phyloP scores from a whole-genome alignment of 768 basidiomycete genomes.

The Serpula lacrymans region DNA sequence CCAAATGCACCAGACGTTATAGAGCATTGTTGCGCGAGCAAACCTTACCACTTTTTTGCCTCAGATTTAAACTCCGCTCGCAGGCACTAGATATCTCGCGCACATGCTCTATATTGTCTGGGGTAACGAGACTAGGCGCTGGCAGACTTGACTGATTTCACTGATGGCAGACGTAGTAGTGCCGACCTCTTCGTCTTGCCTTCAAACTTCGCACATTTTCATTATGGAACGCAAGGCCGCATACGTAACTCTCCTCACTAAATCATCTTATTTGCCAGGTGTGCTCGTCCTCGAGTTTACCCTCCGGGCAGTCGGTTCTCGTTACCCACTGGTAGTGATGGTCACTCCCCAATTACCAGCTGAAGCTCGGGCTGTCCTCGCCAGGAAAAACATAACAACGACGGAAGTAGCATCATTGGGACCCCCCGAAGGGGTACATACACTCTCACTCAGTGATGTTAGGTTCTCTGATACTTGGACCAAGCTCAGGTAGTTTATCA shows the following conservation, averaged over 20 bases:
- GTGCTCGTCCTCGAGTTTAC: constrained; percentile 52
- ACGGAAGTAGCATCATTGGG: constrained; percentile 57
- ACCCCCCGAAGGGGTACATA: constrained; percentile 42
- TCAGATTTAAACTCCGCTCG: too few species aligned
- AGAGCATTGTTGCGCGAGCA: too few species aligned
- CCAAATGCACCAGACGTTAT: too few species aligned
- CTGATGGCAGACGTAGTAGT: too few species aligned
- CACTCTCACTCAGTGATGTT: constrained; percentile 34
- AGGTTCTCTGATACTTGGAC: constrained; percentile 67
- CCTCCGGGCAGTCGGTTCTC: constrained; percentile 49
- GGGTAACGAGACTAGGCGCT: too few species aligned
- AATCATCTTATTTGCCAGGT: constrained; percentile 53
- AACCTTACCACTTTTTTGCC: too few species aligned
- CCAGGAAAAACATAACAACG: constrained; percentile 48
- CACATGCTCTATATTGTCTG: too few species aligned
- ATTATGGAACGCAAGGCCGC: constrained; percentile 44
- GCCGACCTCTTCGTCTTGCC: constrained; percentile 1
- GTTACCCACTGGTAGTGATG: constrained; percentile 81
- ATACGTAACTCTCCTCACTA: constrained; percentile 79
- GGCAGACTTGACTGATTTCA: too few species aligned
- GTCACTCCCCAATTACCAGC: constrained; percentile 55
- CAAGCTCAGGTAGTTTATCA: constrained; percentile 42
- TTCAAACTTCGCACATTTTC: neutral
- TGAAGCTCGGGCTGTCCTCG: constrained; percentile 49
- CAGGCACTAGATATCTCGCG: too few species aligned